Evolutionary conservation across 495 filamentous ascomycete genomes (phyloP).

Genomic region (Neurospora sp.): DNA sequence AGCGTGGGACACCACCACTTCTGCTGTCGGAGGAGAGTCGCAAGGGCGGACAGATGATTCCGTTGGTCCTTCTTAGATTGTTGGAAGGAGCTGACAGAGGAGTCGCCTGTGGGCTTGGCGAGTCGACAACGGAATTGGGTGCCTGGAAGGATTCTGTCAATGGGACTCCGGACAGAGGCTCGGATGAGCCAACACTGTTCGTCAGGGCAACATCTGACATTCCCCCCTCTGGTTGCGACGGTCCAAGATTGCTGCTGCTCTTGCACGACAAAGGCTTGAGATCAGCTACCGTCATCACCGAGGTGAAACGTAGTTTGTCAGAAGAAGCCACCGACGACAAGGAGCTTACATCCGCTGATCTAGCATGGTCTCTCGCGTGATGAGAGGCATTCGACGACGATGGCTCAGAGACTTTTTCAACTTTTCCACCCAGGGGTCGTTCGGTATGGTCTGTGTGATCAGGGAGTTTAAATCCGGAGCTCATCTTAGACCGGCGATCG

Average conservation of each 20-base stretch:
- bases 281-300: conserved; percentile 16
- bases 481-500: not conserved
- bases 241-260: not conserved
- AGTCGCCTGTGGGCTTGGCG: not conserved
- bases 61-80: not conserved
- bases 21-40: not conserved
- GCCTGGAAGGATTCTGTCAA: not conserved
- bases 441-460: not conserved
- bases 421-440: not conserved
- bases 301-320: conserved; percentile 1
- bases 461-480: not conserved
- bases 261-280: conserved; percentile 7
- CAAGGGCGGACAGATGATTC: not conserved
- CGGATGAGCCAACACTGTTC: not conserved
- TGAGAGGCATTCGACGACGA: not conserved
- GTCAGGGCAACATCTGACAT: too few relatives aligned
- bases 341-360: not conserved
- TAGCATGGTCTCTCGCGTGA: not conserved
- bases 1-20: not conserved
- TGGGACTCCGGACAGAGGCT: not conserved
- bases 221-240: not conserved
- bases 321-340: not conserved
- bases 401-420: not conserved
- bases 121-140: not conserved
- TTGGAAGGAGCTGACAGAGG: not conserved